Percentiles rank a stretch among this genome's conserved stretches.
These are phyloP conservation scores for Fusarium heterosporum DNA, from an alignment of 2,329 filamentous ascomycete genomes.

Conservation along the genomic window DNA sequence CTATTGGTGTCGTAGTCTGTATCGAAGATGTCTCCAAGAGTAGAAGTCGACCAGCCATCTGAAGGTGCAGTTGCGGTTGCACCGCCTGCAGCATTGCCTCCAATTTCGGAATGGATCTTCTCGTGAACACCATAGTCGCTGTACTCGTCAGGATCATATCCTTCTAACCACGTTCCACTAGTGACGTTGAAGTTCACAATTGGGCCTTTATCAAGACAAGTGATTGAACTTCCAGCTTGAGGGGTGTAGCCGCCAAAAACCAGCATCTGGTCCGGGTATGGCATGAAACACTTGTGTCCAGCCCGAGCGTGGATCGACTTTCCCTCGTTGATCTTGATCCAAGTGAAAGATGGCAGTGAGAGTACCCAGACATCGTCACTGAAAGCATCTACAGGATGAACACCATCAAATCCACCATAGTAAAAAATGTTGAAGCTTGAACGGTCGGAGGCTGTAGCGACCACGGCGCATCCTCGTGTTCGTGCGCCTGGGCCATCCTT, in stretches of 20 bases:
- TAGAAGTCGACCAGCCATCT: conserved; percentile 63
- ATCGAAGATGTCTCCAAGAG: conserved; percentile 66
- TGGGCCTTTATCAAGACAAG: conserved; percentile 64
- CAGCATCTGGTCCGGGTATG: conserved; percentile 85
- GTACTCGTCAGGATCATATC: conserved; percentile 74
- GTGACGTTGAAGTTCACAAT: conserved; percentile 80
- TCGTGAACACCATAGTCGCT: conserved; percentile 77
- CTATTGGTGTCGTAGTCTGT: conserved; percentile 66
- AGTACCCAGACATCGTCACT: conserved; percentile 83
- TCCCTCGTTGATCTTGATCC: conserved; percentile 69
- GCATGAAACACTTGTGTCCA: conserved; percentile 80
- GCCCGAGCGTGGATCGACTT: conserved; percentile 68
- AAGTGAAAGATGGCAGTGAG: conserved; percentile 82
- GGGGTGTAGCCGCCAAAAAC: conserved; percentile 75
- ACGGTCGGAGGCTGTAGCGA: conserved; percentile 75
- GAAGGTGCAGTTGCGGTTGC: conserved; percentile 77
- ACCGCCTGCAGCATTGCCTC: conserved; percentile 72
- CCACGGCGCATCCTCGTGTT: conserved; percentile 78
- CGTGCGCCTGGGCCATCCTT: conserved; percentile 68
- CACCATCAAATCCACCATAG: conserved; percentile 78
- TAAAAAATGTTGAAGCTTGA: conserved; percentile 87
- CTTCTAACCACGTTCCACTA: conserved; percentile 73
- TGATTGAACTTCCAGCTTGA: conserved; percentile 36
- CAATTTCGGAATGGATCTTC: conserved; percentile 72
- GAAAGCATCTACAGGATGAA: conserved; percentile 55